Percentiles rank a stretch among this genome's conserved stretches.
phyloP scores from a whole-genome alignment of 768 basidiomycete genomes.

The Lentinula detonsa region DNA sequence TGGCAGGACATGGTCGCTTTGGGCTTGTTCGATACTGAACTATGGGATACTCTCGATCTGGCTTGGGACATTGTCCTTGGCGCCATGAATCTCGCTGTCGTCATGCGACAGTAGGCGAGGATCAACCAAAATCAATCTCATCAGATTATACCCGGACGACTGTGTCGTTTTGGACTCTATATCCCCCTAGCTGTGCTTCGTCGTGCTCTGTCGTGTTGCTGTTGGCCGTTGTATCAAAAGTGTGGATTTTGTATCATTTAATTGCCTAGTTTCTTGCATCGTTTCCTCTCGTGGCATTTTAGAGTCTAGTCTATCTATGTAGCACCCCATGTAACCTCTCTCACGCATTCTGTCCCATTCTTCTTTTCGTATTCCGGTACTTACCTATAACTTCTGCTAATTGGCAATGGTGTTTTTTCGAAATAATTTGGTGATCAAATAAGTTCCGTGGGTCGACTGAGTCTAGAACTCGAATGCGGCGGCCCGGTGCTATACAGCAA shows the following conservation, averaged over 20 bases:
- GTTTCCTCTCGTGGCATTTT: background rate
- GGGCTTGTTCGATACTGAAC: conserved; percentile 62
- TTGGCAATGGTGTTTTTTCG: too few relatives aligned
- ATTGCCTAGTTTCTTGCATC: background rate
- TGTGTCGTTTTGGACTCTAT: background rate
- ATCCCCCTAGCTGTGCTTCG: background rate
- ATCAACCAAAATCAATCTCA: background rate
- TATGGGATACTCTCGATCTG: conserved; percentile 75
- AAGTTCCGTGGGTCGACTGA: background rate
- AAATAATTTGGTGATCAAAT: background rate
- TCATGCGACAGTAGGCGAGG: background rate
- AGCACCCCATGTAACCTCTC: background rate
- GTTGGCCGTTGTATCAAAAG: background rate
- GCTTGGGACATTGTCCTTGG: conserved; percentile 74
- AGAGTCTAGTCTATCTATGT: background rate
- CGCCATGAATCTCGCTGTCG: conserved; percentile 30
- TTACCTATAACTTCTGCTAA: background rate
- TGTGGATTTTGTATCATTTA: background rate
- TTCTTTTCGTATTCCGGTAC: background rate
- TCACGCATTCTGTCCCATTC: background rate
- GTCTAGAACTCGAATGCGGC: background rate
- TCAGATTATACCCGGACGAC: background rate
- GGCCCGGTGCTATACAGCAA: background rate
- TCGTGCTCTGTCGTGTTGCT: background rate
- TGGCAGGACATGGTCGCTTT: conserved; percentile 78